Conservation (phyloP, 495 filamentous ascomycete genomes). For the Penicillium chermesinum region DNA sequence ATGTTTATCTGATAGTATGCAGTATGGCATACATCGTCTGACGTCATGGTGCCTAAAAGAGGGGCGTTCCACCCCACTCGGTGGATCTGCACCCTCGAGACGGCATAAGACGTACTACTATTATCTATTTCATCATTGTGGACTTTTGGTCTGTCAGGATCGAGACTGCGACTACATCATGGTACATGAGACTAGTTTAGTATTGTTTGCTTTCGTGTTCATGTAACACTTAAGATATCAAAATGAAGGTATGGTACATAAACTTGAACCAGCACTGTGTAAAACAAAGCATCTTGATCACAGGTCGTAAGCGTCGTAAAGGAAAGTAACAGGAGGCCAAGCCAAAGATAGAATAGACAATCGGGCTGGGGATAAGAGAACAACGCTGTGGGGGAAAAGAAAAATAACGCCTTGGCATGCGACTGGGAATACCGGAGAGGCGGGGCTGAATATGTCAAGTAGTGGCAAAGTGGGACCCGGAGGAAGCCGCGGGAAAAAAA, state of each 20-base stretch:
- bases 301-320: background rate
- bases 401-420: conserved; percentile 4
- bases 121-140: background rate
- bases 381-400: background rate
- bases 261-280: background rate
- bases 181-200: too few relatives aligned
- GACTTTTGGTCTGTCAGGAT: background rate
- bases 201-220: too few relatives aligned
- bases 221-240: too few relatives aligned
- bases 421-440: background rate
- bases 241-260: background rate
- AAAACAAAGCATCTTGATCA: background rate
- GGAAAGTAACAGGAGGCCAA: too few relatives aligned
- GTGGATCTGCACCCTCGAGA: background rate
- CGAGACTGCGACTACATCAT: background rate
- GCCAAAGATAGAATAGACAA: too few relatives aligned
- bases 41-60: background rate
- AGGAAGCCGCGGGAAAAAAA: conserved; percentile 1
- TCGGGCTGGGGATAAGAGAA: too few relatives aligned
- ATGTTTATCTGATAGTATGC: background rate
- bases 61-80: background rate
- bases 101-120: background rate
- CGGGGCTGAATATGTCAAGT: background rate
- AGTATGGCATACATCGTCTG: background rate
- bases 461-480: conserved; percentile 4